A percentile compares a stretch with the other conserved stretches of the same genome.
phyloP scores from a whole-genome alignment of 768 basidiomycete genomes.

The Chalciporus chontae region DNA sequence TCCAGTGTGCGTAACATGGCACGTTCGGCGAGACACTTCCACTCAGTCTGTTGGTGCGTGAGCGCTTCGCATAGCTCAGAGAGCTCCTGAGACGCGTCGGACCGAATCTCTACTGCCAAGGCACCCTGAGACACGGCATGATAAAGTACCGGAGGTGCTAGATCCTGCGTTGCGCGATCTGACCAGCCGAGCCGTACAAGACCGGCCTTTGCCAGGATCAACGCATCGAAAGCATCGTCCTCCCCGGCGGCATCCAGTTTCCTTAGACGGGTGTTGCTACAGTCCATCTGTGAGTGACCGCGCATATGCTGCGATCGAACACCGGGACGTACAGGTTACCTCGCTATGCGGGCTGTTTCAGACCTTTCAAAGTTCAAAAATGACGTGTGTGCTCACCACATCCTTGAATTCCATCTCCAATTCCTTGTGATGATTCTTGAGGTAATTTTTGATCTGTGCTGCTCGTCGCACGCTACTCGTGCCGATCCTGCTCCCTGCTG shows the following conservation, averaged over 20 bases:
- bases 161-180: slow-evolving; percentile 70
- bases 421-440: slow-evolving; percentile 44
- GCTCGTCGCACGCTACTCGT: slow-evolving; percentile 92
- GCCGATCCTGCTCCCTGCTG: slow-evolving; percentile 87
- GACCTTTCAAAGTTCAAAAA: slow-evolving; percentile 1
- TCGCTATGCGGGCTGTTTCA: slow-evolving; percentile 44
- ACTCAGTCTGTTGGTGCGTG: slow-evolving; percentile 75
- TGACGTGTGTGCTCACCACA: slow-evolving; percentile 57
- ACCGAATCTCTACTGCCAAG: slow-evolving; percentile 79
- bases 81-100: slow-evolving; percentile 55
- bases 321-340: slow-evolving; percentile 72
- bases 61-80: slow-evolving; percentile 61
- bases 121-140: slow-evolving; percentile 96
- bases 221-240: slow-evolving; percentile 74
- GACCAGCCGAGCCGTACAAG: slow-evolving; percentile 76
- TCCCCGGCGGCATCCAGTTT: slow-evolving; percentile 77
- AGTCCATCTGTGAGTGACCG: slow-evolving; percentile 2
- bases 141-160: slow-evolving; percentile 72
- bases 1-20: slow-evolving; percentile 86
- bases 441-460: slow-evolving; percentile 81
- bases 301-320: slow-evolving; percentile 1
- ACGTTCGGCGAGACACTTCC: slow-evolving; percentile 80
- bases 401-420: slow-evolving; percentile 71
- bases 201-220: slow-evolving; percentile 93
- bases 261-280: slow-evolving; percentile 81